These are phyloP conservation scores for Ailanthus altissimus DNA, from an alignment of 345 rosid species.

Conservation along the genomic window DNA sequence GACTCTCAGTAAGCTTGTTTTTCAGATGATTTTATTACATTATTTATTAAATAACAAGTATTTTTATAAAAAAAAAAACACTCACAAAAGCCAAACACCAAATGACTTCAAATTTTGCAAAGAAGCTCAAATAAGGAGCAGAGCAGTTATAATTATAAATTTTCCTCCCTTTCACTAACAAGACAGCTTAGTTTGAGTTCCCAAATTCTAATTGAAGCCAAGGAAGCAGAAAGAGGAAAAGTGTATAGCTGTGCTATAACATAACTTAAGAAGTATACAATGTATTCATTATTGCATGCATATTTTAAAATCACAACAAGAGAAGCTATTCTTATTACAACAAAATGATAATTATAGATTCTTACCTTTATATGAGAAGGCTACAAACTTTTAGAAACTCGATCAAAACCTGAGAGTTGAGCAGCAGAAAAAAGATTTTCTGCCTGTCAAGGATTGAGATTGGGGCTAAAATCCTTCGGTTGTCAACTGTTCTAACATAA, in stretches of 20 bases:
- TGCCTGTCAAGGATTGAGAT: not conserved
- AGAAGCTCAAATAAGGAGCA: not conserved
- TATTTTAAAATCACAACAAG: not conserved
- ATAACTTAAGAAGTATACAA: not conserved
- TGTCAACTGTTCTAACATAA: not conserved
- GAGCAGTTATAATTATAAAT: no score
- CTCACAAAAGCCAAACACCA: no score
- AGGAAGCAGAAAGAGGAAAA: not conserved
- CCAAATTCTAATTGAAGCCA: not conserved
- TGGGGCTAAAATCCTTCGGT: conserved; percentile 1
- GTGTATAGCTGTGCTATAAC: not conserved
- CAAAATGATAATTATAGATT: not conserved
- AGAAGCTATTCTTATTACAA: not conserved
- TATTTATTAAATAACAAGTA: not conserved
- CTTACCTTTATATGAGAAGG: not conserved
- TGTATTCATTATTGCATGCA: conserved; percentile 6
- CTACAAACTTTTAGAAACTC: conserved; percentile 12
- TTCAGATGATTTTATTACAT: not conserved
- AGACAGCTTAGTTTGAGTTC: no score
- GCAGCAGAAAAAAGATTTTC: not conserved
- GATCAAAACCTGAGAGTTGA: not conserved
- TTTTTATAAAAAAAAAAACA: no score
- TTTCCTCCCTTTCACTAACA: not conserved
- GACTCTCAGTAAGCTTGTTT: not conserved
- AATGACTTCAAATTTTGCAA: not conserved